These are phyloP conservation scores for Chaetomium globosum DNA, from an alignment of 2,329 filamentous ascomycete species.

Conservation along the genomic window DNA sequence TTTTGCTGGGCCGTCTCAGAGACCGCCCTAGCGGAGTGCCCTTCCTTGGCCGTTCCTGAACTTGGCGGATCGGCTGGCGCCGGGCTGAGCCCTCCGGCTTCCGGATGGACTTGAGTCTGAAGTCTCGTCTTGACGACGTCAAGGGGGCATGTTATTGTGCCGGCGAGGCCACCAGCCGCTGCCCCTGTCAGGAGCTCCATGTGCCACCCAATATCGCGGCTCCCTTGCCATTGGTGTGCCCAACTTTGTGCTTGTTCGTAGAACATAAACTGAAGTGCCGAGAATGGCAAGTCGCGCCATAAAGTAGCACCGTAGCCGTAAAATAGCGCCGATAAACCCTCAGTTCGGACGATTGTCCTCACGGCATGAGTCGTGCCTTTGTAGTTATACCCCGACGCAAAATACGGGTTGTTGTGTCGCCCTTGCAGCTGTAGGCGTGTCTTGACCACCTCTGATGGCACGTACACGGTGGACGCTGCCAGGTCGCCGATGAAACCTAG, in stretches of 20 bases:
- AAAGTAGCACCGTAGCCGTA: constrained; percentile 97
- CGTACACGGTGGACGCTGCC: constrained; percentile 89
- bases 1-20: constrained; percentile 42
- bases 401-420: constrained; percentile 91
- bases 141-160: constrained; percentile 90
- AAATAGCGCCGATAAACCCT: constrained; percentile 85
- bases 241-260: constrained; percentile 90
- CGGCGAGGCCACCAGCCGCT: constrained; percentile 86
- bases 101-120: constrained; percentile 77
- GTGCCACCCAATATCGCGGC: constrained; percentile 79
- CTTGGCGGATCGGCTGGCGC: not conserved
- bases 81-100: constrained; percentile 33
- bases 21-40: constrained; percentile 33
- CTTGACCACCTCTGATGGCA: constrained; percentile 96
- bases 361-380: constrained; percentile 80
- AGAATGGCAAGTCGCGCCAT: constrained; percentile 92
- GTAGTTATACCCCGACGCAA: constrained; percentile 95
- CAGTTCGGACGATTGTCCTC: constrained; percentile 77
- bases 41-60: constrained; percentile 30
- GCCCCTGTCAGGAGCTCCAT: constrained; percentile 89
- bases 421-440: constrained; percentile 96
- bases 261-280: constrained; percentile 94
- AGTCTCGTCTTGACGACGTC: constrained; percentile 97
- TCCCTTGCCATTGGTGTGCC: constrained; percentile 77
- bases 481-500: constrained; percentile 89